Percentiles rank a stretch among this genome's conserved stretches.
Evolutionary conservation across 2,329 filamentous ascomycete species (phyloP).

Genomic region (Cercospora brassicicola): DNA sequence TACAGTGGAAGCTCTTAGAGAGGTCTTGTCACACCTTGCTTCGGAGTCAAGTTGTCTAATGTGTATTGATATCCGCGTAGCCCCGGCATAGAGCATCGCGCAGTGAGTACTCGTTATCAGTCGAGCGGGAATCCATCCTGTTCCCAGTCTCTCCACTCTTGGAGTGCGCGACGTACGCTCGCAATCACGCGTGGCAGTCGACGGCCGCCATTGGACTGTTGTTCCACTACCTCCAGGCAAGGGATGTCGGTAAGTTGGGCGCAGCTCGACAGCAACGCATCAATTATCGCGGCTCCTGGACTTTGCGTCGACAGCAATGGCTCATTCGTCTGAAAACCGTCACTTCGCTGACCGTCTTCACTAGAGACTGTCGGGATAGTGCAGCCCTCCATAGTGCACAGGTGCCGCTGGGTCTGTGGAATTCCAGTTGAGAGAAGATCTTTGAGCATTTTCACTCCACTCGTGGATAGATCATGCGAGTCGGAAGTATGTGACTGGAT

Average conservation of each 20-base stretch:
- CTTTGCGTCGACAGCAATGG: not conserved
- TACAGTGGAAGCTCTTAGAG: not conserved
- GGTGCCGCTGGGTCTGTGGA: not conserved
- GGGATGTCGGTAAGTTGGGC: not conserved
- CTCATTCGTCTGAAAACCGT: not conserved
- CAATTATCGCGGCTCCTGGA: not conserved
- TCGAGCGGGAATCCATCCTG: conserved; percentile 1
- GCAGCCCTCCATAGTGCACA: not conserved
- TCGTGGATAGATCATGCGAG: not conserved
- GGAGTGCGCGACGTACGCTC: not conserved
- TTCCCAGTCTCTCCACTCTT: conserved; percentile 5
- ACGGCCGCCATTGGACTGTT: not conserved
- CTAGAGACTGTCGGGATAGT: not conserved
- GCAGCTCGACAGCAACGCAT: not conserved
- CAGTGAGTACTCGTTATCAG: not conserved
- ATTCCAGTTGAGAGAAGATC: not conserved
- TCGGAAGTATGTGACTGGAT: not conserved
- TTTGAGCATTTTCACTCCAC: not conserved
- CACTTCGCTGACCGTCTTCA: not conserved
- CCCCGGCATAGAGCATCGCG: not conserved
- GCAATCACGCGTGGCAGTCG: conserved; percentile 4
- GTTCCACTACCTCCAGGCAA: not conserved
- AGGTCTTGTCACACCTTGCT: not conserved
- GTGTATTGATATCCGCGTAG: not conserved
- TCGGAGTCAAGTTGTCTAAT: not conserved